These are phyloP conservation scores for Ichthyophthirius multifiliis DNA, from an alignment of 169 alveolate species.

Conservation along the genomic window DNA sequence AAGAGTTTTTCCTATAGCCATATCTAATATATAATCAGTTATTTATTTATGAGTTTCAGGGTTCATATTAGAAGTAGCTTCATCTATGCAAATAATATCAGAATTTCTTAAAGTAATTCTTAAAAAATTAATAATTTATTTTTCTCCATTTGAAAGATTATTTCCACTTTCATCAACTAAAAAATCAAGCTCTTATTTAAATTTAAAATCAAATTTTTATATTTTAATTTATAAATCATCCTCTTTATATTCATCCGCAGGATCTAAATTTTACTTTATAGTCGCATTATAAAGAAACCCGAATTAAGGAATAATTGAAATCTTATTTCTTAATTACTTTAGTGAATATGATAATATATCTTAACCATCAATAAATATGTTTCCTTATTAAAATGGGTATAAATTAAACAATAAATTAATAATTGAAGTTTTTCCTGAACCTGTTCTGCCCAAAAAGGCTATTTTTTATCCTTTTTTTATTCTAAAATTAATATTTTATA, in stretches of 20 bases:
- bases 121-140: constrained; percentile 47
- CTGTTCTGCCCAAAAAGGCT: constrained; percentile 37
- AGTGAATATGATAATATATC: background rate
- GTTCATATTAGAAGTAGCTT: constrained; percentile 57
- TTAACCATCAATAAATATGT: constrained; percentile 8
- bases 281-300: constrained; percentile 23
- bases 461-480: constrained; percentile 27
- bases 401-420: constrained; percentile 18
- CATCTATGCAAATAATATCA: constrained; percentile 53
- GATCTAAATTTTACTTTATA: constrained; percentile 24
- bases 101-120: constrained; percentile 48
- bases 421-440: constrained; percentile 28
- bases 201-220: background rate
- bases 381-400: constrained; percentile 11
- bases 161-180: background rate
- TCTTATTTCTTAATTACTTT: background rate
- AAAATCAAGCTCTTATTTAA: constrained; percentile 2
- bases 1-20: constrained; percentile 38
- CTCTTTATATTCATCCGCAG: background rate
- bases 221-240: background rate
- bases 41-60: constrained; percentile 48
- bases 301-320: constrained; percentile 24
- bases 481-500: background rate
- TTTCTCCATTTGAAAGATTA: constrained; percentile 60
- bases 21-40: constrained; percentile 25